Evolutionary conservation across 164 flowering plant species (phyloP).

Genomic region (Vitis labrusca): DNA sequence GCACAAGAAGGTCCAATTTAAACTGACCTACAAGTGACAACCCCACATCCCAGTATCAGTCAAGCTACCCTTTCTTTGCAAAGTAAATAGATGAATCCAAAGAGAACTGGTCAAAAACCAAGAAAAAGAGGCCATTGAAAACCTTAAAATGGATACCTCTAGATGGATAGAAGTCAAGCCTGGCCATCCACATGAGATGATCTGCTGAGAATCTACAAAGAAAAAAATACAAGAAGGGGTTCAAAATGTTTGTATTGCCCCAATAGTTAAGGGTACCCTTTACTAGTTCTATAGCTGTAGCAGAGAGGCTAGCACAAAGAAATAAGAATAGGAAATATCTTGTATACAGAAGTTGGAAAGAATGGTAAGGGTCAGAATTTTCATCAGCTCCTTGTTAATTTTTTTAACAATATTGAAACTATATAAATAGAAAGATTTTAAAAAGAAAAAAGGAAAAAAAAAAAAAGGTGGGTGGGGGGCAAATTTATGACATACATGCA

Average conservation of each 20-base stretch:
- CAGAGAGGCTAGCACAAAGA: not conserved
- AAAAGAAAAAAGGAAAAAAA: not conserved
- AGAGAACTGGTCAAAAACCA: not conserved
- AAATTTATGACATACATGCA: not conserved
- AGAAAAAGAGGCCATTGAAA: constrained; percentile 2
- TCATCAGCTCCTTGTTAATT: not conserved
- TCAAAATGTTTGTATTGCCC: not conserved
- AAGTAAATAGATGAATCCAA: not conserved
- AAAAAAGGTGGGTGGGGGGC: not conserved
- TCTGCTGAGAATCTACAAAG: constrained; percentile 59
- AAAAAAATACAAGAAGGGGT: not conserved
- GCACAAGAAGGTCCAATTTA: not conserved
- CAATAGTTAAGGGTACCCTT: too few relatives aligned
- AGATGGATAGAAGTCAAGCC: constrained; percentile 68
- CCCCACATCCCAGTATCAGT: not conserved
- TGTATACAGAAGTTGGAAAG: not conserved
- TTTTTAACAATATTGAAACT: too few relatives aligned
- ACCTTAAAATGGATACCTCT: constrained; percentile 39
- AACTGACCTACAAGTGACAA: not conserved
- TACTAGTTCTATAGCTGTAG: too few relatives aligned
- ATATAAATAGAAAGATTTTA: not conserved
- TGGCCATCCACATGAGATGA: constrained; percentile 80
- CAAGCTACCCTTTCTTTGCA: not conserved
- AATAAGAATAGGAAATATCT: not conserved
- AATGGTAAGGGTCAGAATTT: not conserved